Evolutionary conservation across 116 monocot species (phyloP), one percentile per base, ranked within the genome.

Genomic region (Posidonia oceanica): DNA sequence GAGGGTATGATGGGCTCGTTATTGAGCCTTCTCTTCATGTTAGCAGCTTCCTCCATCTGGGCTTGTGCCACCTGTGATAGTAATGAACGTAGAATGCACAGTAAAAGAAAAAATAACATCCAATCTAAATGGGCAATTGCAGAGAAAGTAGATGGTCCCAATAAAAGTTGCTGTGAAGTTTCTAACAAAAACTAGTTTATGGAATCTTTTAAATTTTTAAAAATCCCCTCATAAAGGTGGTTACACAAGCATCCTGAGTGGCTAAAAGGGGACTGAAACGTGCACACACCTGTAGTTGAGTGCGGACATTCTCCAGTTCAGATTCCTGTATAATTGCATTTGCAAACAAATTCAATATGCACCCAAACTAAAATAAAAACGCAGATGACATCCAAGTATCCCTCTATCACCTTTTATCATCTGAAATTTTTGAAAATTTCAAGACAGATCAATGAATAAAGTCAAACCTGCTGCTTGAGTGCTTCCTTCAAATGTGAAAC

Each of bases 401-500:
- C 37, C 8, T 15, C 29, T 64, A 39, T 16, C 7, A 40, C 16
- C 14, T 61, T n/a, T 40, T 15, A 8, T 39, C n/a, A 23, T 4
- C 14, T 36, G 71, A 67, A 55, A 12, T 23, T 3, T 67, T 42
- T 40, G 14, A 65, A 65, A 65, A 20, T 11, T 36, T 40, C 2
- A 21, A 42, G 8, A 64, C 7, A 41, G 64, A 61, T 7, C 66
- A 42, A 74, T 59, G 38, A 14, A 36, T 3, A 23, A 75, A 54
- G 16, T 66, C 68, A 67, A 74, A 90, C 98, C 98, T 98, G 98
- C 75, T 98, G 93, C 41, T 79, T 76, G 22, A 98, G 84, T n/a
- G 93, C 82, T 71, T 87, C 86, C 70, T 84, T 87, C 52, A 98
- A 78, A 39, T 86, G 85, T 72, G 80, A 74, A 16, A 93, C 90